Evolutionary conservation across 2,329 filamentous ascomycete genomes (phyloP).

Genomic region (Fusarium ramigenum): DNA sequence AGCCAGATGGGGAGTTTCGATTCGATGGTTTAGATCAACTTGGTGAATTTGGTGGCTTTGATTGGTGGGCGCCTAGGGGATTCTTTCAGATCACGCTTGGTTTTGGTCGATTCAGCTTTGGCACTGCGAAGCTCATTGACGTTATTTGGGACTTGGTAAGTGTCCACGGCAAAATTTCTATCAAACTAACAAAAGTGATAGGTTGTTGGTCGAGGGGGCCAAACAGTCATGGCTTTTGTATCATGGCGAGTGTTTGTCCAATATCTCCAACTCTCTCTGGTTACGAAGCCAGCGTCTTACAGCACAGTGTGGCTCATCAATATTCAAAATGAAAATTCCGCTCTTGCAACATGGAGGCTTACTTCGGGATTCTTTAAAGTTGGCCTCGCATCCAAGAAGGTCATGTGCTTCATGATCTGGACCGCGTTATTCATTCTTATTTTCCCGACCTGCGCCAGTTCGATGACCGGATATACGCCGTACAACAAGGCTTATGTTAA

Average conservation of each 20-base stretch:
- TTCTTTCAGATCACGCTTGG: conserved; percentile 12
- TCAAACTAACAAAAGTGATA: neutral
- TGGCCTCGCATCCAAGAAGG: neutral
- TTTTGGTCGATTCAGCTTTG: neutral
- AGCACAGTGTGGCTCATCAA: conserved; percentile 1
- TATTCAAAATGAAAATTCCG: neutral
- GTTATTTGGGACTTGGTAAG: conserved; percentile 19
- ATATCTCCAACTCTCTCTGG: conserved; percentile 4
- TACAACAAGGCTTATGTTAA: conserved; percentile 1
- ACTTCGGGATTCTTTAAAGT: neutral
- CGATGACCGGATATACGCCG: conserved; percentile 19
- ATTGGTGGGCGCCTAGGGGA: no score
- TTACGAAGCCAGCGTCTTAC: neutral
- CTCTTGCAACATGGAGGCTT: accelerated
- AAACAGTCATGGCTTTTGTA: neutral
- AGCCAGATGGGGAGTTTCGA: neutral
- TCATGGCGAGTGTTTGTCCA: conserved; percentile 14
- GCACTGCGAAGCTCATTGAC: conserved; percentile 1
- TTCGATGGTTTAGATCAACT: neutral
- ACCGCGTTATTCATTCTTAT: neutral
- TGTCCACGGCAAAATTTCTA: neutral
- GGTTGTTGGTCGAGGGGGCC: conserved; percentile 9
- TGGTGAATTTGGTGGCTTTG: no score
- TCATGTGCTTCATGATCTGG: neutral
- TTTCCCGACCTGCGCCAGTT: conserved; percentile 1